phyloP scores from a whole-genome alignment of 805 yeast genomes.

The Wickerhamiella vanderwaltii region DNA sequence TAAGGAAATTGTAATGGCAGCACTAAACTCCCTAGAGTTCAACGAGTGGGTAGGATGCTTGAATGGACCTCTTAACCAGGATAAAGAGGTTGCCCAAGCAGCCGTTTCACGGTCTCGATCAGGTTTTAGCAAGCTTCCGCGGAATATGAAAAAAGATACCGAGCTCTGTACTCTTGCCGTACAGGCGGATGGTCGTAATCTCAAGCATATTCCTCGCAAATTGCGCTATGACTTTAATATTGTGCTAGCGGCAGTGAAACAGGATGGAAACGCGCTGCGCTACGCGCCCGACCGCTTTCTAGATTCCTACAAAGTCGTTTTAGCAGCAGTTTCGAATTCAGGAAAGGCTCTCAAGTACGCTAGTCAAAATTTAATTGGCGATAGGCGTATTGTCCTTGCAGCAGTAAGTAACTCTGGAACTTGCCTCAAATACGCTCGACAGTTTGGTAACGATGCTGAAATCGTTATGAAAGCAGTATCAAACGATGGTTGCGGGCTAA shows the following conservation, averaged over 20 bases:
- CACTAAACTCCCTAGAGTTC: neutral
- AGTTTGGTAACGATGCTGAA: conserved; percentile 1
- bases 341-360: neutral
- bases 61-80: neutral
- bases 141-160: neutral
- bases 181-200: neutral
- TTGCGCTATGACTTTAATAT: neutral
- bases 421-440: neutral
- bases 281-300: neutral
- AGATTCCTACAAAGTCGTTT: neutral
- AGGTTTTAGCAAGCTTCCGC: neutral
- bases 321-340: conserved; percentile 1
- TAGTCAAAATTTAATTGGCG: neutral
- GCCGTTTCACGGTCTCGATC: neutral
- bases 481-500: neutral
- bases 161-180: neutral
- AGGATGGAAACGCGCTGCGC: neutral
- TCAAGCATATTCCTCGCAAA: neutral
- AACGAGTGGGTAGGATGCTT: neutral
- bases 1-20: neutral
- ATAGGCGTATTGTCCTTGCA: neutral
- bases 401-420: conserved; percentile 3
- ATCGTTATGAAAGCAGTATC: neutral
- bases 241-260: conserved; percentile 1
- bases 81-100: neutral